Conservation (phyloP, 768 basidiomycete species). For the Erythrobasidium yunnanense region DNA sequence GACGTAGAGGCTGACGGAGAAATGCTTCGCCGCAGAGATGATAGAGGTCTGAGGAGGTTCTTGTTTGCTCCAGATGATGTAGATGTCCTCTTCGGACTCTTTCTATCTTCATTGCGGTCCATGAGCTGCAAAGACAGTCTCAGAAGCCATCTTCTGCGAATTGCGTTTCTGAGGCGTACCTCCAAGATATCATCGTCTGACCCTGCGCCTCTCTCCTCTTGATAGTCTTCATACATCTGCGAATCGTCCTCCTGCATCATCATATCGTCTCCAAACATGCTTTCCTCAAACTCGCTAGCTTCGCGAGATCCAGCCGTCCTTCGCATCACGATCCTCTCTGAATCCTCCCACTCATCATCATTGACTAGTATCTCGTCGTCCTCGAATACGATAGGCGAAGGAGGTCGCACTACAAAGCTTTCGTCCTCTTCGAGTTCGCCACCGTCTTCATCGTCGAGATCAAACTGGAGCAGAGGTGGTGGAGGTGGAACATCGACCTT, state of each 20-base stretch:
- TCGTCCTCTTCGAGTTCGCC: slow-evolving; percentile 5
- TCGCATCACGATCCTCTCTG: not conserved
- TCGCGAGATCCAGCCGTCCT: not conserved
- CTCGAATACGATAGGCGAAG: not conserved
- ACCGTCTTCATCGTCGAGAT: slow-evolving; percentile 6
- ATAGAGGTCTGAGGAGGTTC: slow-evolving; percentile 7
- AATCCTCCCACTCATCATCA: slow-evolving; percentile 11
- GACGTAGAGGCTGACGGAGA: slow-evolving; percentile 1
- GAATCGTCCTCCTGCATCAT: not conserved
- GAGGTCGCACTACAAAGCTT: not conserved
- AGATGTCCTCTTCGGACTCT: not conserved
- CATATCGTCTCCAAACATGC: not conserved
- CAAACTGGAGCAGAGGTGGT: not conserved
- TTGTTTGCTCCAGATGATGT: not conserved
- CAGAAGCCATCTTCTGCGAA: not conserved
- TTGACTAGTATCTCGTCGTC: slow-evolving; percentile 9
- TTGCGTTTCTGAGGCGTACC: not conserved
- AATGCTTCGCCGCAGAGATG: slow-evolving; percentile 4
- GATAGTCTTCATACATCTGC: too few relatives aligned
- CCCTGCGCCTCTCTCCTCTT: not conserved
- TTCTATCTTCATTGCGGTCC: slow-evolving; percentile 2
- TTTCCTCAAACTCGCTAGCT: not conserved
- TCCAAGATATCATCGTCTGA: slow-evolving; percentile 23
- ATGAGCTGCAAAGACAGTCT: not conserved
- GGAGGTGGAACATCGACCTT: not conserved